Evolutionary conservation across 148 eudicot species (phyloP), one percentile per base, ranked within the genome.

Genomic region (Arctostaphylos glauca): DNA sequence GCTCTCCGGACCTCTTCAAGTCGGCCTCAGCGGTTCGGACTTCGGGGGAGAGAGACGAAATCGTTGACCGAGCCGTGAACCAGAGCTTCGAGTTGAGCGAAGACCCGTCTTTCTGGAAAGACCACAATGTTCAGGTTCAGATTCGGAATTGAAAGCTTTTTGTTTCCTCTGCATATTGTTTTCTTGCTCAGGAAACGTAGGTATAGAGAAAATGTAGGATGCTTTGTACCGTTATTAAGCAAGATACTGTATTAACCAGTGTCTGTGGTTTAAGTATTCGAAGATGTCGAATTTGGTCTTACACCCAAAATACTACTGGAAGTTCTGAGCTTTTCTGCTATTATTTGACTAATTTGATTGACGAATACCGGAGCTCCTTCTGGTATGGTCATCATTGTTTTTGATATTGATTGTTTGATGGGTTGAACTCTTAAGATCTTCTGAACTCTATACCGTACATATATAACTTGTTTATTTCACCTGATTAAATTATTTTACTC

Each of bases 91-190:
- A 96, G 48, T 84, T 96, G 84, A 83, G 86, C 5, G 94, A 92
- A 48, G 98, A 96, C 81, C 94, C 99, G 52, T 84, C 94, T 7
- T 94, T 96, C 66, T 94, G 99, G 99, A 94, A 93, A 60, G 99
- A 96, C 60, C 99, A 96, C 73, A 96, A 94, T 87, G 98, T 94
- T 66, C 99, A 96, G 99, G 99, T 94, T 78, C 49, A 9, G 59
- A 47, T 5, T 71, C 18, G 38, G 38, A 14, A 21, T 10, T 60
- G 53, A 16, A 58, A 18, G 46, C 19, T 13, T 3, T 79, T 62
- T 47, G 15, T 23, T 23, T 80, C 38, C 43, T 64, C 72, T 23
- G 44, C 59, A 74, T 46, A 21, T 73, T 56, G 80, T 59, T 59
- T 58, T 71, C 47, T 48, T 48, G 55, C 21, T 64, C 12, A 47